These are phyloP conservation scores for Pythium coloratum DNA, from an alignment of 352 stramenopile species.

Conservation along the genomic window DNA sequence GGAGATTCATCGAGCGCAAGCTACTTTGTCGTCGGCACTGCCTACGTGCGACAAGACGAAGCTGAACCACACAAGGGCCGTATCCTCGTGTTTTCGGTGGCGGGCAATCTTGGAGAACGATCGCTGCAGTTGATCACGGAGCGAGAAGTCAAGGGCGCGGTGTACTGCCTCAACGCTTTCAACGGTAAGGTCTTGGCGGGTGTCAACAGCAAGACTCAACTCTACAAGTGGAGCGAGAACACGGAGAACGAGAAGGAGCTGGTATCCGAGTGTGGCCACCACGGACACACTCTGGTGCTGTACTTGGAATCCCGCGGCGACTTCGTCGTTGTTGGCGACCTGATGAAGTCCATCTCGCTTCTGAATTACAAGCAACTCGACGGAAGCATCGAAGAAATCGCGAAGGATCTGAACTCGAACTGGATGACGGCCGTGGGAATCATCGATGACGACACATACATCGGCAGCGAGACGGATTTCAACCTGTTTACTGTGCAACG, in stretches of 20 bases:
- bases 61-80: conserved; percentile 94
- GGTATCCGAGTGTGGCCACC: conserved; percentile 91
- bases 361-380: conserved; percentile 93
- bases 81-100: conserved; percentile 92
- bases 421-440: conserved; percentile 96
- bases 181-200: conserved; percentile 92
- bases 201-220: conserved; percentile 94
- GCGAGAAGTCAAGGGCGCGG: conserved; percentile 93
- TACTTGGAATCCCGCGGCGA: conserved; percentile 94
- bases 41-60: conserved; percentile 94
- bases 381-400: conserved; percentile 94
- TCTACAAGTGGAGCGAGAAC: conserved; percentile 92
- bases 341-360: conserved; percentile 97
- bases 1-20: conserved; percentile 74
- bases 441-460: conserved; percentile 93
- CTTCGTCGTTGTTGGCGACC: conserved; percentile 95
- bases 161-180: conserved; percentile 96
- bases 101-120: conserved; percentile 74
- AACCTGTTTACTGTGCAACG: conserved; percentile 95
- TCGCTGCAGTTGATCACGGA: conserved; percentile 91
- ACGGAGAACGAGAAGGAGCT: conserved; percentile 90
- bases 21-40: conserved; percentile 88
- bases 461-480: conserved; percentile 94
- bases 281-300: conserved; percentile 95
- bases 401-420: conserved; percentile 95